Evolutionary conservation across 805 yeast species (phyloP).

Genomic region (Myxozyma neotropica): DNA sequence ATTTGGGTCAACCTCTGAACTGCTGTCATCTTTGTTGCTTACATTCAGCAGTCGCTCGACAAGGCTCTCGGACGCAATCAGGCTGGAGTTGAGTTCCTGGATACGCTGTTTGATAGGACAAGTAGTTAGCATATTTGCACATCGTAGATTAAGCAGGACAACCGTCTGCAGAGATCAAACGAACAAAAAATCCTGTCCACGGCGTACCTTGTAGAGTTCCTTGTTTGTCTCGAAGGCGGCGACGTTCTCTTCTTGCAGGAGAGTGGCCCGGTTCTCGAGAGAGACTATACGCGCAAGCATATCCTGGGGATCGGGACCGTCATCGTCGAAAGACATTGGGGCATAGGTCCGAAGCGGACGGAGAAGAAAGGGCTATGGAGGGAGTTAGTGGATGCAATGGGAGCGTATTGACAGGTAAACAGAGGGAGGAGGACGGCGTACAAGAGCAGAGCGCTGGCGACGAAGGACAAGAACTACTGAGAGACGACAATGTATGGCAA

Average conservation of each 20-base stretch:
- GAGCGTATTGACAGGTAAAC: no score
- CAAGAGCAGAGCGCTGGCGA: background rate
- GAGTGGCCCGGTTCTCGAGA: conserved; percentile 23
- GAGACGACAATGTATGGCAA: no score
- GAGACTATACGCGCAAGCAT: conserved; percentile 25
- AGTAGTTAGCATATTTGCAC: no score
- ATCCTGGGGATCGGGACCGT: conserved; percentile 14
- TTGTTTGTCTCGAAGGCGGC: conserved; percentile 22
- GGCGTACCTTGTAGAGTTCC: conserved; percentile 28
- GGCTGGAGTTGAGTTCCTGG: conserved; percentile 29
- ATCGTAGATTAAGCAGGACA: background rate
- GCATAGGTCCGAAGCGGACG: background rate
- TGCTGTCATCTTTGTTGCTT: background rate
- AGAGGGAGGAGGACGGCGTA: background rate
- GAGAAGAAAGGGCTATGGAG: background rate
- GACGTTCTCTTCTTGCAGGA: conserved; percentile 27
- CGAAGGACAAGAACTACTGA: no score
- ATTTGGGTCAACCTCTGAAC: background rate
- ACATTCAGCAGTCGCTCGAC: conserved; percentile 25
- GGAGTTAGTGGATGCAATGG: background rate
- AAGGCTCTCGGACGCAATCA: conserved; percentile 31
- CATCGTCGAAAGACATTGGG: conserved; percentile 9
- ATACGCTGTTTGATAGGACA: conserved; percentile 22
- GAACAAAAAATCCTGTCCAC: background rate
- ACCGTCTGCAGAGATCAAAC: background rate